These are phyloP conservation scores for Sclerotinia nivalis DNA, from an alignment of 2,329 filamentous ascomycete species.

Conservation along the genomic window DNA sequence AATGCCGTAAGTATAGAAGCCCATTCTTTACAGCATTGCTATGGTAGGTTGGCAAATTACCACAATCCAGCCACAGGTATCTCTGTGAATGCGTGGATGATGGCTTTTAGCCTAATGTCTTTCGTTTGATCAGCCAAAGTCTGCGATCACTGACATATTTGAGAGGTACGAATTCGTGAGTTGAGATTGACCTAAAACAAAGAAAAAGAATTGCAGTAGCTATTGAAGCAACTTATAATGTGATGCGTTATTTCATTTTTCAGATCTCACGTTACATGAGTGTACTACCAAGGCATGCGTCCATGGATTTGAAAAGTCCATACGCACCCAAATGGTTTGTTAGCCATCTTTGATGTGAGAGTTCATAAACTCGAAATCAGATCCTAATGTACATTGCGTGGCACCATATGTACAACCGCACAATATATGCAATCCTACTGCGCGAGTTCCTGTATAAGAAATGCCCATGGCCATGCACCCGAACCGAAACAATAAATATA, in stretches of 20 bases:
- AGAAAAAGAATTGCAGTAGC: background rate
- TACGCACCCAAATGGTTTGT: background rate
- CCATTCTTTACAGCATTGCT: background rate
- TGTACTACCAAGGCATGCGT: background rate
- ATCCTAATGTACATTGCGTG: background rate
- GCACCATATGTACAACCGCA: background rate
- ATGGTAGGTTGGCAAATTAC: background rate
- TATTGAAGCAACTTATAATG: background rate
- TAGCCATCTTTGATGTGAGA: background rate
- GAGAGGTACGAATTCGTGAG: background rate
- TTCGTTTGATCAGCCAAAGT: background rate
- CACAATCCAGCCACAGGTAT: background rate
- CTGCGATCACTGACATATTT: background rate
- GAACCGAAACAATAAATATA: too few species aligned
- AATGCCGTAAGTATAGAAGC: background rate
- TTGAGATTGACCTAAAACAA: background rate
- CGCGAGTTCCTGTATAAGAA: too few species aligned
- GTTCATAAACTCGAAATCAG: background rate
- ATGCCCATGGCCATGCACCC: too few species aligned
- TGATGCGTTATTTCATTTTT: background rate
- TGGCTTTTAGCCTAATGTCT: too few species aligned
- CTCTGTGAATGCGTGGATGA: background rate
- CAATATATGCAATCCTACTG: background rate
- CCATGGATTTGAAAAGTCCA: background rate
- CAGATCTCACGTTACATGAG: background rate